Evolutionary conservation across 768 basidiomycete genomes (phyloP).

Genomic region (Lactifluus subvellereus): DNA sequence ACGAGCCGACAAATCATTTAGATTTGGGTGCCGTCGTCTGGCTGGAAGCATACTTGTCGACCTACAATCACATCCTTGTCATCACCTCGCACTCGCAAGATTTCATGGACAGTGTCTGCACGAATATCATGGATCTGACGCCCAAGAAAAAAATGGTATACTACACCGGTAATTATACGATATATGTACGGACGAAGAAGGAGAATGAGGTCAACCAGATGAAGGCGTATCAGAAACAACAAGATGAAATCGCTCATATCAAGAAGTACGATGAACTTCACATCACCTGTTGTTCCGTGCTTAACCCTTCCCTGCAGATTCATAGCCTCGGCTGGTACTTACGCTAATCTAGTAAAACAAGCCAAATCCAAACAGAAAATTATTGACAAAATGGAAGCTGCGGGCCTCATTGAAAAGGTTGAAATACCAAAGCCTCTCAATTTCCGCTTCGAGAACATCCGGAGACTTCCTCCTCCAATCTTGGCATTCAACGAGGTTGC

Average conservation of each 20-base stretch:
- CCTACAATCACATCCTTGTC: slow-evolving; percentile 98
- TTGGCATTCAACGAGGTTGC: slow-evolving; percentile 94
- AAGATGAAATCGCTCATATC: slow-evolving; percentile 97
- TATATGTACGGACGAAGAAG: slow-evolving; percentile 91
- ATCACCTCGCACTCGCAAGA: slow-evolving; percentile 98
- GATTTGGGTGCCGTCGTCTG: slow-evolving; percentile 98
- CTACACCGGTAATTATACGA: slow-evolving; percentile 94
- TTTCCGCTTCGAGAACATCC: slow-evolving; percentile 96
- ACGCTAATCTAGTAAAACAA: slow-evolving; percentile 97
- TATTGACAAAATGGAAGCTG: slow-evolving; percentile 99
- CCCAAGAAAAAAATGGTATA: slow-evolving; percentile 88
- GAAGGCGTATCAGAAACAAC: slow-evolving; percentile 98
- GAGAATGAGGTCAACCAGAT: slow-evolving; percentile 99
- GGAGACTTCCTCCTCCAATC: slow-evolving; percentile 92
- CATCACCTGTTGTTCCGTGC: neutral
- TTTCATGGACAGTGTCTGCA: slow-evolving; percentile 98
- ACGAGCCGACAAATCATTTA: slow-evolving; percentile 89
- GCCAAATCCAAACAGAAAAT: slow-evolving; percentile 99
- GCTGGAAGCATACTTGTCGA: slow-evolving; percentile 96
- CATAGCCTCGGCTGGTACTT: slow-evolving; percentile 99
- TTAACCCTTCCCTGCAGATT: slow-evolving; percentile 47
- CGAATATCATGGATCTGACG: slow-evolving; percentile 96
- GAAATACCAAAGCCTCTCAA: slow-evolving; percentile 66
- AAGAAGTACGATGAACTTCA: slow-evolving; percentile 64
- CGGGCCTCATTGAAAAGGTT: slow-evolving; percentile 90